These are phyloP conservation scores for Heritiera littoralis DNA, from an alignment of 345 rosid genomes.

Conservation along the genomic window DNA sequence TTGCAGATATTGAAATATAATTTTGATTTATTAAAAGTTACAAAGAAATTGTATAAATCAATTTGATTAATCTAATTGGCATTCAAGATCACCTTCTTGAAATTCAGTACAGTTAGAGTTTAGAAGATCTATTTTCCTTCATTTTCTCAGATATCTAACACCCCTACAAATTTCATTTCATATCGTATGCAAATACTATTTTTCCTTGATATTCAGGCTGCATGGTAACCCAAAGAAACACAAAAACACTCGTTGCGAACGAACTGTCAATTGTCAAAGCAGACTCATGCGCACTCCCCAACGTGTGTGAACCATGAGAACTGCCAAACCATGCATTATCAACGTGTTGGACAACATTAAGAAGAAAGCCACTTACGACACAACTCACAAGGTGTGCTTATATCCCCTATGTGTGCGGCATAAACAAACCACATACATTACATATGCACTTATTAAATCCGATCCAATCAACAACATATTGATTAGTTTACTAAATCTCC, in stretches of 20 bases:
- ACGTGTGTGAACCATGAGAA: neutral
- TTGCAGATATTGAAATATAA: no score
- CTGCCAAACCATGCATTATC: conserved; percentile 8
- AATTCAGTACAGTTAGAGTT: neutral
- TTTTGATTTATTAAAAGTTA: no score
- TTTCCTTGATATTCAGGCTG: no score
- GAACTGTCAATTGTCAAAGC: neutral
- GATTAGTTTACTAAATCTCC: neutral
- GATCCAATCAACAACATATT: neutral
- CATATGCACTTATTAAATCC: no score
- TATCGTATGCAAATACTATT: no score
- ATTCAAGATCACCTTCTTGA: neutral
- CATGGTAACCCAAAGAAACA: neutral
- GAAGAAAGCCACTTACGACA: neutral
- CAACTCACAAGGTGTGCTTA: no score
- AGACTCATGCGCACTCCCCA: neutral
- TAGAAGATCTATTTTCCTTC: neutral
- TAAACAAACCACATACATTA: neutral
- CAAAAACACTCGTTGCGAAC: neutral
- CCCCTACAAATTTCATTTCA: neutral
- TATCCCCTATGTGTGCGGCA: neutral
- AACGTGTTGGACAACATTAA: neutral
- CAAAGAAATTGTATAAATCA: no score
- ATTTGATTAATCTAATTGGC: neutral
- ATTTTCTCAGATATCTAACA: neutral